A percentile compares a stretch with the other conserved stretches of the same genome.
Conservation (phyloP, 805 yeast species). For the Kurtzmaniella cleridarum region DNA sequence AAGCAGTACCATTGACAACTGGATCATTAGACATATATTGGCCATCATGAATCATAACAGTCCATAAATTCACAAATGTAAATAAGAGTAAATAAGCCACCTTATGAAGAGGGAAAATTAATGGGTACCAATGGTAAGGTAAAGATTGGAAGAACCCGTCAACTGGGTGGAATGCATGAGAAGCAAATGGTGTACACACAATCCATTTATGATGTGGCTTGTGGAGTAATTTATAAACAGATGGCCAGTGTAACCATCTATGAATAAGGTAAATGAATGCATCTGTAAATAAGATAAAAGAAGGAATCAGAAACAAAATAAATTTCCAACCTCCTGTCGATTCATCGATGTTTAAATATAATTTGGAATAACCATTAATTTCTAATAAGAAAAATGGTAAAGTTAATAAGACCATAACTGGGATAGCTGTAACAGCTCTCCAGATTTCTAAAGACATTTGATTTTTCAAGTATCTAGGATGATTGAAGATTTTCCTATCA, state of each 20-base stretch:
- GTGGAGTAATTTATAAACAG: conserved; percentile 78
- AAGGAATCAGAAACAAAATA: conserved; percentile 60
- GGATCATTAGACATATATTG: conserved; percentile 92
- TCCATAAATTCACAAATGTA: conserved; percentile 94
- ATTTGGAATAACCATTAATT: conserved; percentile 72
- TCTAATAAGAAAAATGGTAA: conserved; percentile 88
- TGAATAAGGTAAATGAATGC: conserved; percentile 88
- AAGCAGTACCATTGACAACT: conserved; percentile 93
- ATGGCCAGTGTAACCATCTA: conserved; percentile 90
- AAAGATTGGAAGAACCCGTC: conserved; percentile 92
- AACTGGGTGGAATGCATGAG: conserved; percentile 97
- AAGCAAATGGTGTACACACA: conserved; percentile 96
- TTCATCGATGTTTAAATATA: conserved; percentile 63
- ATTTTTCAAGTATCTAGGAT: conserved; percentile 92
- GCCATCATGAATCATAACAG: conserved; percentile 98
- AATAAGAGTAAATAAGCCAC: conserved; percentile 74
- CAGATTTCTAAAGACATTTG: conserved; percentile 82
- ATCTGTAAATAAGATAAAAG: conserved; percentile 89
- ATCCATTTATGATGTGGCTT: conserved; percentile 99
- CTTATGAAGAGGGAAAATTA: conserved; percentile 89
- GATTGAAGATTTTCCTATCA: conserved; percentile 87
- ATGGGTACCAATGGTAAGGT: conserved; percentile 91
- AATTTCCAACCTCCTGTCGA: conserved; percentile 67
- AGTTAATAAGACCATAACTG: conserved; percentile 81
- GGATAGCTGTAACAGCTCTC: conserved; percentile 78